Conservation (phyloP, 768 basidiomycete genomes). For the Thelephora ganbajun region DNA sequence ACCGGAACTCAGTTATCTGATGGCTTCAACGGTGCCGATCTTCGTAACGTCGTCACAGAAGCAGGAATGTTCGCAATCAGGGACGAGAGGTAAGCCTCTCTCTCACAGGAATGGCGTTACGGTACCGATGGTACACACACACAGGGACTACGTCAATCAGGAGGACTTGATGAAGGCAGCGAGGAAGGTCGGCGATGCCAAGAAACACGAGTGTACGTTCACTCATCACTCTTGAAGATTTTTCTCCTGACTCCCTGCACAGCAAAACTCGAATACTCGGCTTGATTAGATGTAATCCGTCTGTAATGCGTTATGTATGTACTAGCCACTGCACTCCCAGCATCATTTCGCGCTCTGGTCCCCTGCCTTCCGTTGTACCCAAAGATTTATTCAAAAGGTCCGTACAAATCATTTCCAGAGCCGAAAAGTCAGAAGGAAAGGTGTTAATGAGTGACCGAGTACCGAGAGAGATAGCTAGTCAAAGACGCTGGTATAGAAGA, state of each 20-base stretch:
- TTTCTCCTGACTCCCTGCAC: not conserved
- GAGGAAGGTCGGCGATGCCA: constrained; percentile 88
- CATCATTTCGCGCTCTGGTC: too few species aligned
- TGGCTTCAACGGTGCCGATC: constrained; percentile 91
- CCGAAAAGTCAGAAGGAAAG: too few species aligned
- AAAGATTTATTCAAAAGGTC: not conserved
- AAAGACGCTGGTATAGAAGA: not conserved
- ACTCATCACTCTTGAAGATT: too few species aligned
- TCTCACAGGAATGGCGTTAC: not conserved
- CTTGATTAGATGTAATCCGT: constrained; percentile 14
- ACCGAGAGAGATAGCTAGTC: not conserved
- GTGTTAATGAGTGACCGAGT: too few species aligned
- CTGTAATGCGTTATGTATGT: too few species aligned
- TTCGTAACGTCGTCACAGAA: constrained; percentile 90
- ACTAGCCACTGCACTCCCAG: too few species aligned
- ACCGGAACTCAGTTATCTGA: constrained; percentile 51
- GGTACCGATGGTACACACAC: not conserved
- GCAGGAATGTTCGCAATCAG: constrained; percentile 98
- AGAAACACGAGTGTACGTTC: constrained; percentile 89
- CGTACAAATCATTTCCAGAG: too few species aligned
- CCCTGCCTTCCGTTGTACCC: not conserved
- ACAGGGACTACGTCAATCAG: constrained; percentile 79
- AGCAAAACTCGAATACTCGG: constrained; percentile 33
- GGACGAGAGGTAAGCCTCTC: constrained; percentile 62
- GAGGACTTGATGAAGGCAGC: constrained; percentile 96